Percentiles rank a stretch among this genome's conserved stretches.
Conservation (phyloP, 2,329 filamentous ascomycete genomes). For the Alternaria metachromatica region DNA sequence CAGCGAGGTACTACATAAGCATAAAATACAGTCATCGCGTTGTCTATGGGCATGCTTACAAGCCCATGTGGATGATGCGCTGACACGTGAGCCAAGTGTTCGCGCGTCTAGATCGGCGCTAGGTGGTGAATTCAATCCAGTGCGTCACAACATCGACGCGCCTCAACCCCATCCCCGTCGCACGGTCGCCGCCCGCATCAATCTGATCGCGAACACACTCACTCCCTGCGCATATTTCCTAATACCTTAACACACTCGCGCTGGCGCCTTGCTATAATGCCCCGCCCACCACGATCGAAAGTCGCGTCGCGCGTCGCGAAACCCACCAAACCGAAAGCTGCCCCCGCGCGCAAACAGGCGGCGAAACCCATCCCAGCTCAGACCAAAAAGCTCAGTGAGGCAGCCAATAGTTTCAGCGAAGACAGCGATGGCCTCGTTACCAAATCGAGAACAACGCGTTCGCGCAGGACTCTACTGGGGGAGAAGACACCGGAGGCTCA, state of each 20-base stretch:
- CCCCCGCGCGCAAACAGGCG: slow-evolving; percentile 25
- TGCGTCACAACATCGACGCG: slow-evolving; percentile 21
- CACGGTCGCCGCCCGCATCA: slow-evolving; percentile 8
- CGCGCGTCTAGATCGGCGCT: slow-evolving; percentile 16
- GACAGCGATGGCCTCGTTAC: slow-evolving; percentile 48
- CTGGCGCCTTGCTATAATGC: slow-evolving; percentile 34
- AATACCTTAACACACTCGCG: background rate
- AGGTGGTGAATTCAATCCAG: slow-evolving; percentile 20
- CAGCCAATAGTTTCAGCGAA: slow-evolving; percentile 38
- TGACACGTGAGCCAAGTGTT: slow-evolving; percentile 17
- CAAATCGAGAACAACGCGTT: slow-evolving; percentile 29
- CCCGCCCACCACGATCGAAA: slow-evolving; percentile 47
- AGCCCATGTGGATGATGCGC: background rate
- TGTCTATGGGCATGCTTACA: background rate
- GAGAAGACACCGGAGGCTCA: slow-evolving; percentile 25
- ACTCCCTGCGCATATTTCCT: slow-evolving; percentile 8
- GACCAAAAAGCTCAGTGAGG: slow-evolving; percentile 19
- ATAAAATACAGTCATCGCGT: background rate
- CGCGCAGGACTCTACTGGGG: slow-evolving; percentile 27
- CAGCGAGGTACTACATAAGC: background rate
- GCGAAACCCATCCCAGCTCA: slow-evolving; percentile 25
- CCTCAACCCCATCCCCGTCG: slow-evolving; percentile 10
- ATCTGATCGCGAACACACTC: slow-evolving; percentile 6
- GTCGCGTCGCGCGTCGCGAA: slow-evolving; percentile 45
- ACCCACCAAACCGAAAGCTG: slow-evolving; percentile 24